phyloP scores from a whole-genome alignment of 176 grass and related monocot species.

The Oryza brachyantha region DNA sequence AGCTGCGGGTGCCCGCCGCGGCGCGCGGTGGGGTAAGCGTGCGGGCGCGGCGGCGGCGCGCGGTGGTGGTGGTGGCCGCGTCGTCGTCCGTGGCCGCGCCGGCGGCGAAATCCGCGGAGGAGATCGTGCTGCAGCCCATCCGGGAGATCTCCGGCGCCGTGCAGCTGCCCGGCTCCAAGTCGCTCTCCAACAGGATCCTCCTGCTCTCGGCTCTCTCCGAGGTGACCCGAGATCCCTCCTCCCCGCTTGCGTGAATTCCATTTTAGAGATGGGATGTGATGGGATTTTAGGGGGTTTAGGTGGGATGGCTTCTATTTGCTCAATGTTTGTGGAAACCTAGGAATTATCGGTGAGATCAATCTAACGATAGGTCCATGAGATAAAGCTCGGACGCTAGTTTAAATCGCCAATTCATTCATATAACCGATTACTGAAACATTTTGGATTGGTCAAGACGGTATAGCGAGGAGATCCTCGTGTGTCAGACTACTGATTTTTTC shows the following conservation, averaged over 20 bases:
- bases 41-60: slow-evolving; percentile 4
- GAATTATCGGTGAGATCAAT: background rate
- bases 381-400: background rate
- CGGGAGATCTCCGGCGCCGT: slow-evolving; percentile 89
- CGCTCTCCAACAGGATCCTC: slow-evolving; percentile 96
- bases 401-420: background rate
- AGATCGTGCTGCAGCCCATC: slow-evolving; percentile 90
- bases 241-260: background rate
- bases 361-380: background rate
- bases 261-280: background rate
- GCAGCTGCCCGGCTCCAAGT: slow-evolving; percentile 90
- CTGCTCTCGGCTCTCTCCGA: slow-evolving; percentile 85
- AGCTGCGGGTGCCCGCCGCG: slow-evolving; percentile 9
- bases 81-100: slow-evolving; percentile 50
- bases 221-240: slow-evolving; percentile 28
- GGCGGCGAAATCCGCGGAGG: slow-evolving; percentile 51
- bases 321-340: background rate
- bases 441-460: background rate
- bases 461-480: background rate
- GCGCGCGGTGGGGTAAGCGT: background rate
- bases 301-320: background rate
- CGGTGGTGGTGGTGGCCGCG: background rate
- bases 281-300: slow-evolving; percentile 25
- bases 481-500: background rate
- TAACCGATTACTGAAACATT: background rate